These are phyloP conservation scores for Medicago lupulina DNA, from an alignment of 306 rosid genomes.

Conservation along the genomic window DNA sequence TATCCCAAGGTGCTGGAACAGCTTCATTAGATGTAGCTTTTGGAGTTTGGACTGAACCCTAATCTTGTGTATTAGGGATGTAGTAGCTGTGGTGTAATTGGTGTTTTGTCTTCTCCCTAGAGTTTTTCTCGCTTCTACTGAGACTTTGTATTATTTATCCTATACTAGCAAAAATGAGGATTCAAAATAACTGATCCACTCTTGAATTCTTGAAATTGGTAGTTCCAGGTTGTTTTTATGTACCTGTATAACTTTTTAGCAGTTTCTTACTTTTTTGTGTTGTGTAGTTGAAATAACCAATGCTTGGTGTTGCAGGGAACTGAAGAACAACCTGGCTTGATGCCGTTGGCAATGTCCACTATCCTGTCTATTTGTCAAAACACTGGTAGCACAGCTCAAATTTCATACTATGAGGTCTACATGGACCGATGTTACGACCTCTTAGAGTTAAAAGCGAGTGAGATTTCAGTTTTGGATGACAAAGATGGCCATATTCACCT, in stretches of 20 bases:
- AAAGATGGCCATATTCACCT: slow-evolving; percentile 90
- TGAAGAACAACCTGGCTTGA: slow-evolving; percentile 78
- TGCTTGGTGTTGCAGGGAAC: slow-evolving; percentile 70
- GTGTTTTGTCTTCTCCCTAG: background rate
- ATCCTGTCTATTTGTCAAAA: slow-evolving; percentile 64
- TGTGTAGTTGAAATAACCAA: slow-evolving; percentile 11
- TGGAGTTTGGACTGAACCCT: background rate
- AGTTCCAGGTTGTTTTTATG: background rate
- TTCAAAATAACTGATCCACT: background rate
- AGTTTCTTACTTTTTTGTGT: background rate
- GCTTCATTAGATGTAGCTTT: background rate
- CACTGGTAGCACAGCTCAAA: slow-evolving; percentile 63
- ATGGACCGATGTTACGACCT: slow-evolving; percentile 93
- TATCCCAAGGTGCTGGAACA: background rate
- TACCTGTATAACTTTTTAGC: background rate
- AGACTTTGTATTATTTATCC: background rate
- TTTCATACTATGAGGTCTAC: slow-evolving; percentile 91
- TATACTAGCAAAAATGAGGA: background rate
- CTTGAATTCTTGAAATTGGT: background rate
- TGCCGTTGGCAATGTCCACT: slow-evolving; percentile 73
- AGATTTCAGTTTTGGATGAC: slow-evolving; percentile 80
- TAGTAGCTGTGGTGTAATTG: background rate
- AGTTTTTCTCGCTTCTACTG: background rate
- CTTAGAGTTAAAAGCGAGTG: slow-evolving; percentile 75
- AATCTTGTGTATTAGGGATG: background rate